Evolutionary conservation across 2,329 filamentous ascomycete species (phyloP).

Genomic region (Penicillium oxalicum): DNA sequence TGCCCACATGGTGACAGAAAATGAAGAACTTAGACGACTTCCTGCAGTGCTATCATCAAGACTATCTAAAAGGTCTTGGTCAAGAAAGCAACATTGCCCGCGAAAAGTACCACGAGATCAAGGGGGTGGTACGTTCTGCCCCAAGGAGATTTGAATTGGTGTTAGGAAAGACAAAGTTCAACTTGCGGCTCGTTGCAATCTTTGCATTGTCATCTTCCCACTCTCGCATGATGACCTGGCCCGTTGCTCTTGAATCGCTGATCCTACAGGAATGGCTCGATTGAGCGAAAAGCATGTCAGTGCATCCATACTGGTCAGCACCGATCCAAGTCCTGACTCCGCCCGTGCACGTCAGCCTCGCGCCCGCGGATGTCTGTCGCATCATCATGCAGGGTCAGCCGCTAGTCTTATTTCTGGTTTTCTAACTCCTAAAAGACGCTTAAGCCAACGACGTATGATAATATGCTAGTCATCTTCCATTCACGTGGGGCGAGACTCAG

Average conservation of each 20-base stretch:
- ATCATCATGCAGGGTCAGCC: slow-evolving; percentile 4
- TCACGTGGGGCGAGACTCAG: neutral
- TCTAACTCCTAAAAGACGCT: neutral
- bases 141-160: too few species aligned
- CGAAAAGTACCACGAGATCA: too few species aligned
- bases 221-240: too few species aligned
- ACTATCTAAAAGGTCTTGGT: too few species aligned
- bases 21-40: too few species aligned
- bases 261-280: neutral
- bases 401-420: neutral
- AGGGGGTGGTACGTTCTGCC: too few species aligned
- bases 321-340: neutral
- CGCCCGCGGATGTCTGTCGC: neutral
- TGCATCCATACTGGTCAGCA: neutral
- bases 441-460: neutral
- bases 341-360: neutral
- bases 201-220: too few species aligned
- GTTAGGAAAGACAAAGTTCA: too few species aligned
- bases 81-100: too few species aligned
- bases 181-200: too few species aligned
- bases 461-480: neutral
- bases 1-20: neutral
- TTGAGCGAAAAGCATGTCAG: neutral
- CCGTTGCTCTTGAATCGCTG: neutral
- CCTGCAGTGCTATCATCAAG: too few species aligned